Evolutionary conservation across 805 yeast species (phyloP), one percentile per base, ranked within the genome.

Genomic region (Wickerhamiella nectarea): DNA sequence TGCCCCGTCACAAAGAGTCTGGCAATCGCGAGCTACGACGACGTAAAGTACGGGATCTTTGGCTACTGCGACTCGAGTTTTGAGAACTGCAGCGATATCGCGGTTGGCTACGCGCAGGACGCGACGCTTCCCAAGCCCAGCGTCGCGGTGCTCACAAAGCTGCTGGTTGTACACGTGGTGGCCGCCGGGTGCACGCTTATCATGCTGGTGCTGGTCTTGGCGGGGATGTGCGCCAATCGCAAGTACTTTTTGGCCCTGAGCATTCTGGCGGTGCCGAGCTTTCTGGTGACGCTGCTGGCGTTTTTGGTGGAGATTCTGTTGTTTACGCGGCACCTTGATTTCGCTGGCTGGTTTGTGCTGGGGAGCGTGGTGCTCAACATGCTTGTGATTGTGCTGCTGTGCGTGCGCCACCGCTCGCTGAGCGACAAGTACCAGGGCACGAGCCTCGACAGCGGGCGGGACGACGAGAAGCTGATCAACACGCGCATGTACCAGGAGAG

Each of bases 331-430:
- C 75, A 76, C 55, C 63, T 89, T 44, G 70, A 75, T 43, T 86
- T 85, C 77, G 72, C 79, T 36, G 95, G 95, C 20, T 89, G 96
- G 96, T 64, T 80, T 41, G 71, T 82, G 47, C 63, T 87, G 20
- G 75, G 75, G 0, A 73, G 89, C 1, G 74, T 91, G 0, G 71
- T 80, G 1, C 58, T 78, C 25, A 67, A 78, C 37, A 80, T 89
- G 0, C 49, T 78, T 1, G 68, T 75, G 22, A 76, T 84, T 1
- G 70, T 85, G 1, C 57, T 78, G 50, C 61, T 81, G 15, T 84
- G 94, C 58, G 69, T 82, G 43, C 69, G 80, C 66, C 74, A 87
- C 55, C 66, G 95, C 51, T 70, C 81, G 0, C 72, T 76, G 4
- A 20, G 35, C 24, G 44, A 68, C 72, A 19, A 69, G 49, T 35